Evolutionary conservation across 192 early-diverging fungal species (phyloP).

Genomic region (Backusella sp.): DNA sequence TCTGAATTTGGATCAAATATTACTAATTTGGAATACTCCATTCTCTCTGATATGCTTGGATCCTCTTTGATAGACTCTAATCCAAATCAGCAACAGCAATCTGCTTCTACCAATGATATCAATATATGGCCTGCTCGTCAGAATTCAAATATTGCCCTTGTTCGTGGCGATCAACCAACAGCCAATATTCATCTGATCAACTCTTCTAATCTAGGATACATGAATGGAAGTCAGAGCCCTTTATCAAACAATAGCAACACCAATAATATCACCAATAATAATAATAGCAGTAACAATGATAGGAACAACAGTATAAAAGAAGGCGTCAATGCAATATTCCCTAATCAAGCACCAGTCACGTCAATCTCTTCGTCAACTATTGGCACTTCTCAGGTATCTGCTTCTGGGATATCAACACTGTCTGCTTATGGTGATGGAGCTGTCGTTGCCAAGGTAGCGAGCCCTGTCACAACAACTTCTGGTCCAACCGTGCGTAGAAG

Average conservation of each 20-base stretch:
- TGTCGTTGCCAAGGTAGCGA: constrained; percentile 25
- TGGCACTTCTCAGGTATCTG: constrained; percentile 3
- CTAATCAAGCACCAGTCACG: background rate
- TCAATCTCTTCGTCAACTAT: constrained; percentile 11
- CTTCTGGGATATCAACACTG: constrained; percentile 23
- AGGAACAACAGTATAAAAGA: background rate
- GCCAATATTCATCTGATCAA: background rate
- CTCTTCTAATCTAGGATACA: background rate
- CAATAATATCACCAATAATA: background rate
- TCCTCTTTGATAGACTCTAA: constrained; percentile 39
- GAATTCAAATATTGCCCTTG: background rate
- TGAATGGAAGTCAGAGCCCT: background rate
- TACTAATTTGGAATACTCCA: constrained; percentile 85
- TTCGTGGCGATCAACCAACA: background rate
- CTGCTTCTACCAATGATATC: background rate
- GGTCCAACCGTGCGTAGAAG: constrained; percentile 17
- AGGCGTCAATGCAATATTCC: background rate
- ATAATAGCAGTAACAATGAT: background rate
- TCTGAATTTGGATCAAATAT: constrained; percentile 85
- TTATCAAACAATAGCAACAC: background rate
- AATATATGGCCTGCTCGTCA: background rate
- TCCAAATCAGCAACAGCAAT: background rate
- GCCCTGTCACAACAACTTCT: constrained; percentile 18
- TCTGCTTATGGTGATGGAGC: constrained; percentile 25
- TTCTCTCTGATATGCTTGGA: constrained; percentile 87